Percentiles rank a stretch among this genome's conserved stretches.
phyloP scores from a whole-genome alignment of 2,329 filamentous ascomycete genomes.

The Westerdykella sp. region DNA sequence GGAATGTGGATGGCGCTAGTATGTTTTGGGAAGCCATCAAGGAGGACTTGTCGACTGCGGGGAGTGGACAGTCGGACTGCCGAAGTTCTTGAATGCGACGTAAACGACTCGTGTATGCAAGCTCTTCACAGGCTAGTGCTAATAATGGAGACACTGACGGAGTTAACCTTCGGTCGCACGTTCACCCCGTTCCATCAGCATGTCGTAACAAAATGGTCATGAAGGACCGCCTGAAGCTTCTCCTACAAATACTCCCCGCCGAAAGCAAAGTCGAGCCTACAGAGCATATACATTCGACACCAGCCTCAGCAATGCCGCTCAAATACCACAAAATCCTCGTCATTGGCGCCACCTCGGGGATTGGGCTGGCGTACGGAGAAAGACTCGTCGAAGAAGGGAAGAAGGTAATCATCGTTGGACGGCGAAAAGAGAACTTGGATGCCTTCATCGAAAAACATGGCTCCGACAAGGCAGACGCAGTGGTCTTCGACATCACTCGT shows the following conservation, averaged over 20 bases:
- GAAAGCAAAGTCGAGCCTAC: not conserved
- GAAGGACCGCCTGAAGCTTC: too few relatives aligned
- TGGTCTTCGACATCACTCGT: constrained; percentile 48
- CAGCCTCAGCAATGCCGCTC: constrained; percentile 35
- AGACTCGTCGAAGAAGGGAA: constrained; percentile 45
- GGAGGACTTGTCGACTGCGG: not conserved
- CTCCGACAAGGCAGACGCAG: constrained; percentile 40
- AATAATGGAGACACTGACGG: not conserved
- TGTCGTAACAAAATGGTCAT: too few relatives aligned
- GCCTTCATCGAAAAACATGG: constrained; percentile 44
- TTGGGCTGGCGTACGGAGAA: constrained; percentile 47
- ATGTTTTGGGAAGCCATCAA: too few relatives aligned
- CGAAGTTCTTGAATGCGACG: constrained; percentile 2
- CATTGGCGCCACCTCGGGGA: constrained; percentile 49
- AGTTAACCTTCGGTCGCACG: not conserved
- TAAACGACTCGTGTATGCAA: too few relatives aligned
- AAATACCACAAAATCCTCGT: constrained; percentile 50
- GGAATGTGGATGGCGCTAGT: too few relatives aligned
- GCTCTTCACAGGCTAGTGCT: too few relatives aligned
- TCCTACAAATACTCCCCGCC: too few relatives aligned
- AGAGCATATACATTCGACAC: constrained; percentile 1
- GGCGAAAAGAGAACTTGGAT: constrained; percentile 48
- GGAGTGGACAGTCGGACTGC: not conserved
- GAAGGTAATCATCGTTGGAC: constrained; percentile 45
- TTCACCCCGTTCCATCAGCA: too few relatives aligned